A percentile compares a stretch with the other conserved stretches of the same genome.
These are phyloP conservation scores for Aspergillus puulaauensis DNA, from an alignment of 2,329 filamentous ascomycete species.

Conservation along the genomic window DNA sequence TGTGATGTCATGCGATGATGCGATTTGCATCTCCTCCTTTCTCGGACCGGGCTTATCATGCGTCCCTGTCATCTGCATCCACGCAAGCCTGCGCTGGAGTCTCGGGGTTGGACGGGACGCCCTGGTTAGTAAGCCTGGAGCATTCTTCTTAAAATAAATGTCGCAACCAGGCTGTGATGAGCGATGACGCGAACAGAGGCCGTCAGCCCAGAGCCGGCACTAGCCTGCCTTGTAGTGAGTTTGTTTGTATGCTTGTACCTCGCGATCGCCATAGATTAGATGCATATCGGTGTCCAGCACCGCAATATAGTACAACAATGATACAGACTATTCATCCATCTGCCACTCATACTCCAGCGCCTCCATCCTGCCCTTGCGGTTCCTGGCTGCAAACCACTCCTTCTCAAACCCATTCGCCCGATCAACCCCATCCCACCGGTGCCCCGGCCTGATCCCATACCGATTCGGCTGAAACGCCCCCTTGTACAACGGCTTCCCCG, in stretches of 20 bases:
- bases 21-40: not conserved
- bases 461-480: slow-evolving; percentile 84
- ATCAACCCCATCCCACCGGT: slow-evolving; percentile 97
- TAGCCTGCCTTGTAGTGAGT: too few relatives aligned
- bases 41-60: slow-evolving; percentile 1
- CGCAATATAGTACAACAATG: not conserved
- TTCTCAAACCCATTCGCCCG: slow-evolving; percentile 89
- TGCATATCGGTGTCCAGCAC: not conserved
- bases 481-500: slow-evolving; percentile 68
- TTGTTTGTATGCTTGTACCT: too few relatives aligned
- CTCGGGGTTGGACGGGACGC: not conserved
- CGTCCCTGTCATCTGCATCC: not conserved
- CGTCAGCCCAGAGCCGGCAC: too few relatives aligned
- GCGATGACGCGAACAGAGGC: not conserved
- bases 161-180: too few relatives aligned
- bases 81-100: not conserved
- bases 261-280: not conserved
- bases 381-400: slow-evolving; percentile 86
- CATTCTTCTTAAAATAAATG: not conserved
- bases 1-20: slow-evolving; percentile 13
- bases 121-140: not conserved
- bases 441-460: slow-evolving; percentile 88
- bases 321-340: slow-evolving; percentile 71
- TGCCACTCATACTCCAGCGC: slow-evolving; percentile 91
- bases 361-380: slow-evolving; percentile 72